Conservation (phyloP, 441 rosid species). For the Pelargonium myrrhifolium region DNA sequence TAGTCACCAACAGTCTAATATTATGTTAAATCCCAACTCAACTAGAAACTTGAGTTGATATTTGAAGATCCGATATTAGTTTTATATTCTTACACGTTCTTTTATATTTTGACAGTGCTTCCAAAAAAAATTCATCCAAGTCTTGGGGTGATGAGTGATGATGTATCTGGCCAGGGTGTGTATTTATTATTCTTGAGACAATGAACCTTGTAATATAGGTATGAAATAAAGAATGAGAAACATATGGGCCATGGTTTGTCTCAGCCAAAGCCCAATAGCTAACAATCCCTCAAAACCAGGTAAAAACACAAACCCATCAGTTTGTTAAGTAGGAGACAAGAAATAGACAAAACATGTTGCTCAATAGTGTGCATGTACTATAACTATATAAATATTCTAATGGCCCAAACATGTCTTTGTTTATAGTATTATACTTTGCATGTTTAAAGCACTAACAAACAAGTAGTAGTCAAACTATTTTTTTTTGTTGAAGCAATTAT, state of each 20-base stretch:
- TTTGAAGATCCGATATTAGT: too few relatives aligned
- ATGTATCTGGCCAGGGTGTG: too few relatives aligned
- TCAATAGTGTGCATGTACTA: neutral
- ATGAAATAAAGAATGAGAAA: too few relatives aligned
- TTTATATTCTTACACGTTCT: too few relatives aligned
- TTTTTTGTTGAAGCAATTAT: neutral
- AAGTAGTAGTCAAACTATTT: neutral
- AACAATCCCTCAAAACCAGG: neutral
- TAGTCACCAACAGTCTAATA: too few relatives aligned
- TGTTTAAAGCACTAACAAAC: neutral
- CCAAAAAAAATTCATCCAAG: too few relatives aligned
- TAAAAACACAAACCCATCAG: neutral
- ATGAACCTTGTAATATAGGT: too few relatives aligned
- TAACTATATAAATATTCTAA: neutral
- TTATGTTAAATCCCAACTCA: too few relatives aligned
- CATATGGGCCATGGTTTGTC: neutral
- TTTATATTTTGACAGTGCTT: too few relatives aligned
- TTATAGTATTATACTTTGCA: neutral
- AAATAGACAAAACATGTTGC: neutral
- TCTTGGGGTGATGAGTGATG: too few relatives aligned
- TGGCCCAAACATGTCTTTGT: neutral
- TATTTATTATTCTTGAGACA: too few relatives aligned
- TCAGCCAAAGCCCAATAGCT: neutral
- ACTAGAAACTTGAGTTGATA: too few relatives aligned
- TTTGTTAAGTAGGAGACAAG: neutral